Evolutionary conservation across 2,329 filamentous ascomycete genomes (phyloP), one percentile per base, ranked within the genome.

Genomic region (Trichoderma endophyticum): DNA sequence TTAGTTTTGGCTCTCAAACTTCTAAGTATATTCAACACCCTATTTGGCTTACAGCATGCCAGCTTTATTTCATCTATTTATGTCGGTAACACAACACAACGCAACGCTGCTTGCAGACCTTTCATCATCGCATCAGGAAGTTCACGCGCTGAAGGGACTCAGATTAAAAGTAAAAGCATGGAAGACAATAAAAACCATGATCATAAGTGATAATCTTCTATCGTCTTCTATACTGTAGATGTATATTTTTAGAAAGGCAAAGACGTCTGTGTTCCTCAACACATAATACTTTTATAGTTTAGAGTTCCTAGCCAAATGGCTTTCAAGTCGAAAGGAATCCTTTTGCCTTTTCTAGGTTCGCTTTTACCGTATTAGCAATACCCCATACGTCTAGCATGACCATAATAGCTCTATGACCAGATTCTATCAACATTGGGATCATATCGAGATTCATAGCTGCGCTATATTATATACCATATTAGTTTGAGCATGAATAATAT

Each of bases 341-440:
- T n/a, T 26, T 59, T 8, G 65, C 65, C 56, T 59, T 43, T 5
- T 68, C 65, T 21, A 68, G n/a, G 7, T 24, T 70, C 5, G 59
- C 30, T n/a, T 63, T 70, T 24, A 32, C 15, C 14, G 39, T 15
- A 18, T 54, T 63, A 1, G 59, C 43, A 18, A 70, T 36, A n/a
- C 59, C 59, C 68, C 68, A 70, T 9, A 70, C 68, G 15, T 70
- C 68, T n/a, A 63, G 24, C 59, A 70, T 56, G 14, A 70, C 30
- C 59, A 70, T 39, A 24, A 70, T 62, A 9, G 32, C 60, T 30
- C 68, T 43, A 8, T 63, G 32, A 11, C 68, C 68, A 21, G 59
- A 28, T 18, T 70, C 68, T 26, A 70, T 24, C 59, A 70, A 36
- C 21, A 32, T 21, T 15, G 68, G 68, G 6, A 63, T 26, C 59